Conservation (phyloP, 208 protist genomes). For the Naegleria fowleri region DNA sequence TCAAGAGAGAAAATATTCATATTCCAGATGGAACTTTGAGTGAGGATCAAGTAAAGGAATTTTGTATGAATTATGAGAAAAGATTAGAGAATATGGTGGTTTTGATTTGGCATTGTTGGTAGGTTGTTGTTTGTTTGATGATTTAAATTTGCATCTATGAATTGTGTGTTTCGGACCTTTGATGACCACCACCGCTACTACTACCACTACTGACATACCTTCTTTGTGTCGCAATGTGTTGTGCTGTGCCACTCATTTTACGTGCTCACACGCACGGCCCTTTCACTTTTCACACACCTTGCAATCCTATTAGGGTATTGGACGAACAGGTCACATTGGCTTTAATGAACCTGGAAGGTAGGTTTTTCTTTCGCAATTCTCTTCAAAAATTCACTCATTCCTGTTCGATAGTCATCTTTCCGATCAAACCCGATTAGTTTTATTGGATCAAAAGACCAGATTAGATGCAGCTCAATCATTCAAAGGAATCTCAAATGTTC, state of each 20-base stretch:
- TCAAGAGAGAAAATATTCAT: constrained; percentile 46
- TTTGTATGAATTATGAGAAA: constrained; percentile 39
- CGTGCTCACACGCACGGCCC: too few relatives aligned
- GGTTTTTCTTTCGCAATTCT: neutral
- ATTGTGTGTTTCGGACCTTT: too few relatives aligned
- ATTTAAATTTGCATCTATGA: constrained; percentile 30
- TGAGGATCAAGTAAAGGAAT: constrained; percentile 16
- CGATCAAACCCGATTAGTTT: constrained; percentile 42
- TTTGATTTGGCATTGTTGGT: constrained; percentile 51
- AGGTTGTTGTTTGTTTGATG: constrained; percentile 26
- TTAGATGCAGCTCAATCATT: constrained; percentile 50
- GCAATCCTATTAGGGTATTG: constrained; percentile 38
- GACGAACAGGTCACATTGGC: constrained; percentile 40
- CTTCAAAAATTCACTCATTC: too few relatives aligned
- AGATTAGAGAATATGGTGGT: constrained; percentile 42
- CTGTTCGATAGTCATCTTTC: neutral
- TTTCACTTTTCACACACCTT: too few relatives aligned
- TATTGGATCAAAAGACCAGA: constrained; percentile 51
- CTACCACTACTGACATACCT: too few relatives aligned
- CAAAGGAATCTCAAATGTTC: constrained; percentile 49
- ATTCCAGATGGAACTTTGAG: constrained; percentile 37
- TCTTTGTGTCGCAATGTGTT: too few relatives aligned
- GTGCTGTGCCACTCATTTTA: too few relatives aligned
- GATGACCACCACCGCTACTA: too few relatives aligned
- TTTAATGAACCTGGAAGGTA: constrained; percentile 52